Evolutionary conservation across 768 basidiomycete species (phyloP), one percentile per base, ranked within the genome.

Genomic region (Agrocybe pediades): DNA sequence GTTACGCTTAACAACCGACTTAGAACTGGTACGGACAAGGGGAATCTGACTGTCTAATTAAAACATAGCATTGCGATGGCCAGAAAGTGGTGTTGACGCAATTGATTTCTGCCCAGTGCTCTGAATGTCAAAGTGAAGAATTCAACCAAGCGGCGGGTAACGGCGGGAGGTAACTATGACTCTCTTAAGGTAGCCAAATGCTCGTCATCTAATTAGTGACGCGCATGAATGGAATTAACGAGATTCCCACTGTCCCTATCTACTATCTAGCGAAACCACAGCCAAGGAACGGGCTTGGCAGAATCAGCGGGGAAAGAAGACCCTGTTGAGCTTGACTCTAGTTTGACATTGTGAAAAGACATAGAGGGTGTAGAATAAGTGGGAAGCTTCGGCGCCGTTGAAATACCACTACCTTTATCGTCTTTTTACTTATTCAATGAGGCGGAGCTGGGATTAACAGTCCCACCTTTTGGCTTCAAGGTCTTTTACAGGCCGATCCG

Each of bases 261-360:
- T n/a, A n/a, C n/a, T n/a, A n/a, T n/a, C n/a, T n/a, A n/a, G n/a
- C n/a, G n/a, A n/a, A n/a, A n/a, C n/a, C n/a, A n/a, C n/a, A n/a
- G n/a, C n/a, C n/a, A n/a, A n/a, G n/a, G n/a, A n/a, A n/a, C n/a
- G n/a, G n/a, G n/a, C n/a, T n/a, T n/a, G n/a, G n/a, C n/a, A n/a
- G n/a, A n/a, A n/a, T n/a, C n/a, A 79, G 80, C 77, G 78, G 84
- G 84, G 82, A 85, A 86, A 85, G 84, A 85, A 85, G 85, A 86
- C 83, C 84, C 84, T 86, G 85, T 85, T 85, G 84, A 85, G 85
- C 84, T 85, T 86, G 85, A 86, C 85, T 86, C 85, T 86, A 86
- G 85, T 86, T 83, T 87, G 85, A 83, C 85, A 86, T 83, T 85
- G 85, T 86, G 81, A 85, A 84, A 82, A 85, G 85, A 85, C 84